Conservation (phyloP, 805 yeast genomes). For the Saccharomycopsis fermentans region DNA sequence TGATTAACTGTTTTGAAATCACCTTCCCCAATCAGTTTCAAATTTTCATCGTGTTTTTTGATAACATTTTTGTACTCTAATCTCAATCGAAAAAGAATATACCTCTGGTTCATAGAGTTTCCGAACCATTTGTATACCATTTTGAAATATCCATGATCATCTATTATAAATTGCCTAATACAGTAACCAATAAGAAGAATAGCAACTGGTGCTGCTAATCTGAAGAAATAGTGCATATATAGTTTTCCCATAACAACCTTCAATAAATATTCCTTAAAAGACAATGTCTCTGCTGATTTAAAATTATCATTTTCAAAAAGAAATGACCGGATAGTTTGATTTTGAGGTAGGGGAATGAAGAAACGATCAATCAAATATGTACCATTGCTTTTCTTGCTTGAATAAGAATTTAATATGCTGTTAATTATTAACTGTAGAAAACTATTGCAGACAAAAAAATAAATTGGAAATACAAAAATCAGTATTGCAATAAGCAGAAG, state of each 20-base stretch:
- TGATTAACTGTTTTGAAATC: neutral
- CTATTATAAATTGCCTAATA: neutral
- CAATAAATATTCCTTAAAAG: neutral
- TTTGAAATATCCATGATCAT: neutral
- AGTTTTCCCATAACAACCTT: neutral
- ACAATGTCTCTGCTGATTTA: neutral
- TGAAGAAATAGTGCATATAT: neutral
- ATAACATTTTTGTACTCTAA: neutral
- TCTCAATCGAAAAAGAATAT: neutral
- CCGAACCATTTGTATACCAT: neutral
- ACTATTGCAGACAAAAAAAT: neutral
- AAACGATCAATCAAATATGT: neutral
- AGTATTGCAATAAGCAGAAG: neutral
- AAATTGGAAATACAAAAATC: constrained; percentile 3
- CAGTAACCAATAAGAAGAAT: neutral
- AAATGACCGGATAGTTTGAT: neutral
- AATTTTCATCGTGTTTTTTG: neutral
- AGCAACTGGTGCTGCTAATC: neutral
- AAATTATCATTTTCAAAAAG: neutral
- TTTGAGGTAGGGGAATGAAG: neutral
- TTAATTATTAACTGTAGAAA: neutral
- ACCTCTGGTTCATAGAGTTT: neutral
- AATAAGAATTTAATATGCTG: neutral
- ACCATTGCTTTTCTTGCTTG: neutral
- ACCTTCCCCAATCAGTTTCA: neutral